Percentiles rank a stretch among this genome's conserved stretches.
Conservation (phyloP, 345 rosid genomes). For the Crucihimalaya himalaica region DNA sequence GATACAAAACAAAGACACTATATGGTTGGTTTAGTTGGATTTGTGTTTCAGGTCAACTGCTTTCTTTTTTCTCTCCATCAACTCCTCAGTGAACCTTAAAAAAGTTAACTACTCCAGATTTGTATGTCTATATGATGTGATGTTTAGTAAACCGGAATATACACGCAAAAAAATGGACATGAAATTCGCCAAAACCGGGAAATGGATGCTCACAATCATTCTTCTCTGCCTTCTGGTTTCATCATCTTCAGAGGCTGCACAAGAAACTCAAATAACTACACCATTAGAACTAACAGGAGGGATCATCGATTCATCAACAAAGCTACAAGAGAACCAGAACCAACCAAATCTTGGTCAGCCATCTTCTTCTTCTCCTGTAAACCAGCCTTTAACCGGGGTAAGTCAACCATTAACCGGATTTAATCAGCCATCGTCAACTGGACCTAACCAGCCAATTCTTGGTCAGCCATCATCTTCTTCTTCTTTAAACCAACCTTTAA, state of each 20-base stretch:
- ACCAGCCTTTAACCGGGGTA: constrained; percentile 49
- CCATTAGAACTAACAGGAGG: constrained; percentile 44
- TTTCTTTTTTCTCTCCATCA: constrained; percentile 24
- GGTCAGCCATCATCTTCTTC: constrained; percentile 47
- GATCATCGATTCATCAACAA: constrained; percentile 27
- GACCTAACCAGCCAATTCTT: constrained; percentile 41
- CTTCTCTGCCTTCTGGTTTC: constrained; percentile 35
- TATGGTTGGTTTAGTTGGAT: constrained; percentile 36
- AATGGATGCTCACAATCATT: constrained; percentile 26
- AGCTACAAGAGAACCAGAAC: constrained; percentile 36
- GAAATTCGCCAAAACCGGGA: constrained; percentile 28
- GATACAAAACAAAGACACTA: constrained; percentile 25
- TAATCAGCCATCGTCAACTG: constrained; percentile 43
- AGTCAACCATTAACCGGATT: constrained; percentile 46
- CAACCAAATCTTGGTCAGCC: constrained; percentile 45
- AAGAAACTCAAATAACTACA: constrained; percentile 36
- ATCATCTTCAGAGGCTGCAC: constrained; percentile 31
- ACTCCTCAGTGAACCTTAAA: constrained; percentile 38
- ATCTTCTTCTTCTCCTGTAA: constrained; percentile 43
- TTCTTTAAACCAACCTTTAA: constrained; percentile 46
- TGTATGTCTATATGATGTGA: constrained; percentile 18
- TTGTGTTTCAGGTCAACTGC: constrained; percentile 39
- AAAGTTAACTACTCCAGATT: constrained; percentile 24
- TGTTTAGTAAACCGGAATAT: constrained; percentile 16
- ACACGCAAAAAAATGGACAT: constrained; percentile 24